Conservation (phyloP, 1,139 yeast genomes). For the Yamadazyma epiphylla region DNA sequence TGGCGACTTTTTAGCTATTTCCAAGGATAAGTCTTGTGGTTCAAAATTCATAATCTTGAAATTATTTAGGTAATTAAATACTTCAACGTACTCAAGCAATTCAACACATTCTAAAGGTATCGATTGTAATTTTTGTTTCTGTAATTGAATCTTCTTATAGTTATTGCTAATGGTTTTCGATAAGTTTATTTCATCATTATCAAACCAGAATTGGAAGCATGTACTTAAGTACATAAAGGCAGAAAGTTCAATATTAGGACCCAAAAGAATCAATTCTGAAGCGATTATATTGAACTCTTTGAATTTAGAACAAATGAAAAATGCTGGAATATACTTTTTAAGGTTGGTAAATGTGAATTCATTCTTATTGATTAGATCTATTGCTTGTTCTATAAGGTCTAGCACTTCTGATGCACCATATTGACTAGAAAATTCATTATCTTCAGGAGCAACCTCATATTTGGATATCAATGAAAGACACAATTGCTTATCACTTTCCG, state of each 20-base stretch:
- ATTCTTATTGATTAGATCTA: too few relatives aligned
- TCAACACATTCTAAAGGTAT: background rate
- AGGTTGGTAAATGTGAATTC: background rate
- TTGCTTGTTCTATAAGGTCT: too few relatives aligned
- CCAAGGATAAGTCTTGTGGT: background rate
- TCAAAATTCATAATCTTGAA: slow-evolving; percentile 4
- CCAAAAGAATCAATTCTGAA: slow-evolving; percentile 2
- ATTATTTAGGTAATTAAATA: slow-evolving; percentile 6
- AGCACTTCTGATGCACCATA: too few relatives aligned
- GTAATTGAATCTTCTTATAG: slow-evolving; percentile 7
- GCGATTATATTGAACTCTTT: slow-evolving; percentile 2
- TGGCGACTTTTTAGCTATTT: slow-evolving; percentile 2
- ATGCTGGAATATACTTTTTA: slow-evolving; percentile 6
- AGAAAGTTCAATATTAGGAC: slow-evolving; percentile 1
- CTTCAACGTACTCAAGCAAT: slow-evolving; percentile 3
- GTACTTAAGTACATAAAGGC: slow-evolving; percentile 10
- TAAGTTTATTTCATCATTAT: slow-evolving; percentile 5
- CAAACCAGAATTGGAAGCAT: slow-evolving; percentile 11
- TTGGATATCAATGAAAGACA: too few relatives aligned
- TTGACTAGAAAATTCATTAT: too few relatives aligned
- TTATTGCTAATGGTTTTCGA: slow-evolving; percentile 5
- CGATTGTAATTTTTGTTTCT: slow-evolving; percentile 1
- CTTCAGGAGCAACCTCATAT: too few relatives aligned
- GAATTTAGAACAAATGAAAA: slow-evolving; percentile 10
- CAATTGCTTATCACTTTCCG: too few relatives aligned